Evolutionary conservation across 768 basidiomycete species (phyloP).

Genomic region (Amanita exitialis): DNA sequence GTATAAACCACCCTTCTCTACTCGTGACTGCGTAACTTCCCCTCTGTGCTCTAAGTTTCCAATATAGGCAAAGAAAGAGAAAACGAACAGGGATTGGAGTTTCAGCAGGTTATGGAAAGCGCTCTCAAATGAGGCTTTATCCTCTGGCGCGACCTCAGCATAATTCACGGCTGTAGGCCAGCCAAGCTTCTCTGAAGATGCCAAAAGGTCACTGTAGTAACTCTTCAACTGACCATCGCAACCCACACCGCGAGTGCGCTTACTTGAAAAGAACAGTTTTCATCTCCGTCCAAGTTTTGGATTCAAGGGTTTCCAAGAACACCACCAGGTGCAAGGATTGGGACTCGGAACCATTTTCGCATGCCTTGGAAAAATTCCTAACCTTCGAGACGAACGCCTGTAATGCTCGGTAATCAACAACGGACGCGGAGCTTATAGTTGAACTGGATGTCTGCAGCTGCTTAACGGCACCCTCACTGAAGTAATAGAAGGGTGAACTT

Average conservation of each 20-base stretch:
- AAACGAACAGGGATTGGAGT: slow-evolving; percentile 69
- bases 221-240: not conserved
- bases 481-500: not conserved
- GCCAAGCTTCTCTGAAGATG: slow-evolving; percentile 61
- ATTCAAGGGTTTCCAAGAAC: slow-evolving; percentile 53
- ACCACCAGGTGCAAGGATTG: slow-evolving; percentile 48
- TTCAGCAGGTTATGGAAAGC: slow-evolving; percentile 70
- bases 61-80: not conserved
- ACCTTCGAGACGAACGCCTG: slow-evolving; percentile 51
- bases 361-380: slow-evolving; percentile 27
- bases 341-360: slow-evolving; percentile 36
- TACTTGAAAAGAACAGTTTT: slow-evolving; percentile 56
- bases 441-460: slow-evolving; percentile 32
- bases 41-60: slow-evolving; percentile 29
- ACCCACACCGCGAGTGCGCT: slow-evolving; percentile 14
- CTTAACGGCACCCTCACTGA: slow-evolving; percentile 48
- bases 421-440: slow-evolving; percentile 30
- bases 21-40: slow-evolving; percentile 15
- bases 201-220: slow-evolving; percentile 44
- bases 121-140: slow-evolving; percentile 58
- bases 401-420: slow-evolving; percentile 51
- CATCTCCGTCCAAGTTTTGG: slow-evolving; percentile 71
- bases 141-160: slow-evolving; percentile 31
- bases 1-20: slow-evolving; percentile 57
- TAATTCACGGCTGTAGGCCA: slow-evolving; percentile 83